Evolutionary conservation across 805 yeast genomes (phyloP).

Genomic region (Monosporozyma solicola): DNA sequence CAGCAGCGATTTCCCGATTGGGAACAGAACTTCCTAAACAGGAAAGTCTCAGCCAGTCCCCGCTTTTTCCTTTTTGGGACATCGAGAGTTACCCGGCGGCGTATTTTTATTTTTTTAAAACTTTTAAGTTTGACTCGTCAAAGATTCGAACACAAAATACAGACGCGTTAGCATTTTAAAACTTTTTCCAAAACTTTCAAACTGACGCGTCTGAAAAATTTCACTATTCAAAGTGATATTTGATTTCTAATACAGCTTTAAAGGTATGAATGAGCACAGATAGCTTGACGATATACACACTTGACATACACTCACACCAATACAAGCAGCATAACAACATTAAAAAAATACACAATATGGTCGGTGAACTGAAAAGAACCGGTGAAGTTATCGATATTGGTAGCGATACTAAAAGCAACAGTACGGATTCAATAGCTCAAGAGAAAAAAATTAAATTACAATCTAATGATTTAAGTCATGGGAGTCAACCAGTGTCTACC

Average conservation of each 20-base stretch:
- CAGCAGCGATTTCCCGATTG: background rate
- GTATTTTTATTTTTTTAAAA: no score
- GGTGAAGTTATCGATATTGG: conserved; percentile 13
- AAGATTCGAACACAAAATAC: background rate
- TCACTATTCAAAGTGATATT: background rate
- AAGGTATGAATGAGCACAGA: background rate
- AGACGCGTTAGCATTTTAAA: background rate
- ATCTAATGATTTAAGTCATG: conserved; percentile 25
- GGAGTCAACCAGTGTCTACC: conserved; percentile 29
- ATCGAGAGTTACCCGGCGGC: background rate
- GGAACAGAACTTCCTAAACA: background rate
- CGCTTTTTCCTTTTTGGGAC: background rate
- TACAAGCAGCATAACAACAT: background rate
- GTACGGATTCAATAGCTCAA: background rate
- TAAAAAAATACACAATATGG: conserved; percentile 1
- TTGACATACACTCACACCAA: background rate
- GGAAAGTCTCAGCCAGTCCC: background rate
- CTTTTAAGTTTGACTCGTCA: background rate
- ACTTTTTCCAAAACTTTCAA: background rate
- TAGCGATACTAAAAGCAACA: conserved; percentile 1
- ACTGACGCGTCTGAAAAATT: background rate
- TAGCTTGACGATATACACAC: no score
- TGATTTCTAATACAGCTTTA: background rate
- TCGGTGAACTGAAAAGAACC: conserved; percentile 10
- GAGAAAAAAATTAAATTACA: conserved; percentile 23